Conservation (phyloP, 148 eudicot species). For the Oxyria digyna region DNA sequence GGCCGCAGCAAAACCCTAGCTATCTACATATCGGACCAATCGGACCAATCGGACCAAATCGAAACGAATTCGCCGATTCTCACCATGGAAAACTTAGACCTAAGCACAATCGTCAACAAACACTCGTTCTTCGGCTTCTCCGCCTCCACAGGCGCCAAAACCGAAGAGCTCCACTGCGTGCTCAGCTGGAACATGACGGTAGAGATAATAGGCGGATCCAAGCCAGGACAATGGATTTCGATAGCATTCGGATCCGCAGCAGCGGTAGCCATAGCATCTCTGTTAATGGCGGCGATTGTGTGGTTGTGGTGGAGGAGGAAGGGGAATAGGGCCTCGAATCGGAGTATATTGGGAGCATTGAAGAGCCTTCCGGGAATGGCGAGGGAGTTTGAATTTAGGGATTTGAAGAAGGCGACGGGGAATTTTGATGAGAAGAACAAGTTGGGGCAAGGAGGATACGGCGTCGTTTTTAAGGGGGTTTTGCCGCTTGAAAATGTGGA, state of each 20-base stretch:
- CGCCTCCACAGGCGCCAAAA: slow-evolving; percentile 42
- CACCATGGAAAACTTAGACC: slow-evolving; percentile 22
- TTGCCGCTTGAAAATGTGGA: slow-evolving; percentile 35
- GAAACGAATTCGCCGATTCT: slow-evolving; percentile 33
- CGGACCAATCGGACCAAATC: not conserved
- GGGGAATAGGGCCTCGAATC: slow-evolving; percentile 12
- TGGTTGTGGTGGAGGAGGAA: slow-evolving; percentile 15
- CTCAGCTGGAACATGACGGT: slow-evolving; percentile 77
- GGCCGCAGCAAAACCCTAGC: slow-evolving; percentile 29
- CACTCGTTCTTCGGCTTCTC: slow-evolving; percentile 72
- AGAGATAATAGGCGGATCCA: slow-evolving; percentile 11
- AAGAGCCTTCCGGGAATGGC: slow-evolving; percentile 70
- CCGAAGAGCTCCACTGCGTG: slow-evolving; percentile 55
- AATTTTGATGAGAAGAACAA: slow-evolving; percentile 58
- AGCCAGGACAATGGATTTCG: slow-evolving; percentile 1
- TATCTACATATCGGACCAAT: slow-evolving; percentile 39
- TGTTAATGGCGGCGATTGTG: not conserved
- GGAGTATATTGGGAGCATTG: slow-evolving; percentile 47
- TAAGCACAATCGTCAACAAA: slow-evolving; percentile 25
- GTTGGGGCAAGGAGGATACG: slow-evolving; percentile 75
- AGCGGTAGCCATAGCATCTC: not conserved
- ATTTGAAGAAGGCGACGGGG: slow-evolving; percentile 56
- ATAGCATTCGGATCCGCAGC: slow-evolving; percentile 13
- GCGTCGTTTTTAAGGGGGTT: slow-evolving; percentile 55
- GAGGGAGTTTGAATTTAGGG: slow-evolving; percentile 52